Evolutionary conservation across 1,139 yeast genomes (phyloP), one percentile per base, ranked within the genome.

Genomic region (Diutina pseudorugosa): DNA sequence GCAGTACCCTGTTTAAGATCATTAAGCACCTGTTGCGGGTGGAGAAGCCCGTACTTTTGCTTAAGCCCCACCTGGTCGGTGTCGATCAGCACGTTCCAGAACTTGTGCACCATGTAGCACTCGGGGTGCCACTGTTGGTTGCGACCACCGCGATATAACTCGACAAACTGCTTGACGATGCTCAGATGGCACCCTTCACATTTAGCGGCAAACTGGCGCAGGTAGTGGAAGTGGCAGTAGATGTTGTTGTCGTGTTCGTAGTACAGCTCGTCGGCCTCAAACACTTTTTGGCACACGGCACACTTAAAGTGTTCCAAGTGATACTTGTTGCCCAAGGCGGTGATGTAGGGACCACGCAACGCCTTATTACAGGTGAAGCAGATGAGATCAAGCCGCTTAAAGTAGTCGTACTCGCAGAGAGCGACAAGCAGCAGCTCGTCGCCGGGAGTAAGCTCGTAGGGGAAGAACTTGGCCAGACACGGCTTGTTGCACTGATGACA

Each of bases 111-210:
- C 91, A 94, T 94, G 64, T 90, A 94, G 70, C 98, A 94, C 65
- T 94, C 98, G 2, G 98, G 98, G 66, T 94, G 99, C 98, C 98
- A 94, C 63, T 90, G 96, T 65, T 91, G 96, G 57, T 86, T 85
- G 59, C 86, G 77, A n/a, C 97, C 97, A 51, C 96, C 96, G 59
- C 95, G 76, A 57, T 82, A 88, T 51, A 93, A 80, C 65, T 93
- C 97, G 41, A 91, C 96, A 67, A 90, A 93, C 64, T 93, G 98
- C 61, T 91, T 91, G 40, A 94, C 80, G 53, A 93, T 93, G 1
- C 97, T 88, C 41, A 90, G 84, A 57, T 84, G 79, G 68, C 98
- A 93, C 21, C 98, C 97, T 68, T 89, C 95, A 71, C 98, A 94
- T 56, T 85, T 84, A 33, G 86, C 84, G 1, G 98, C 97, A 65